Evolutionary conservation across 2,329 filamentous ascomycete species (phyloP), one percentile per base, ranked within the genome.

Genomic region (Fonsecaea multimorphosa): DNA sequence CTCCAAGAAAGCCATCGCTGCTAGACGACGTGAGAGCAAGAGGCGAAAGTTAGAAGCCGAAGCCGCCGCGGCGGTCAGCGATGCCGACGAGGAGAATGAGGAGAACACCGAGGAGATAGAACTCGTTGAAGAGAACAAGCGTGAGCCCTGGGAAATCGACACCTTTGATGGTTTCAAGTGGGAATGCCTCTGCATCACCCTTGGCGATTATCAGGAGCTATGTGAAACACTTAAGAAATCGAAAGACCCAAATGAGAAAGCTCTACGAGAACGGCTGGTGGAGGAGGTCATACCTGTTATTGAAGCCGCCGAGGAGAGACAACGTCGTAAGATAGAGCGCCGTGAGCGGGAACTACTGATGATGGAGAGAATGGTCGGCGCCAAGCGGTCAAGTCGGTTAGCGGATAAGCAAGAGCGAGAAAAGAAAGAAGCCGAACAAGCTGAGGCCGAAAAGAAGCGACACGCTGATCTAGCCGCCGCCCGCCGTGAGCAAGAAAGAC

Each of bases 371-470:
- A 85, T 98, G 79, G 92, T 92, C n/a, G 91, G 90, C 63, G 94
- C 95, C 3, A 99, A 99, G 80, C 85, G 95, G 68, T 99, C 95
- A 0, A 96, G 92, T 73, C 88, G 95, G 68, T 87, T 99, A 71
- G 93, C 94, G 19, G 86, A 86, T 70, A 96, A 92, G 75, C 82
- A 88, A 36, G 93, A 97, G 75, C 89, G 87, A 69, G 91, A 93
- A 73, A 89, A 87, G 71, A 83, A 90, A 67, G 88, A 94, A 54
- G 88, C 92, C 66, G 86, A 90, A 71, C 84, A 84, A 19, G 87
- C 84, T 9, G 90, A 93, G 74, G 90, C 89, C 53, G 87, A 91
- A 71, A 86, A 85, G 61, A 90, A 86, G 78, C 84, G 83, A 66
- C 83, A 84, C 58, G 81, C 80, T 6, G 91, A 94, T 61, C 82